Conservation (phyloP, 176 grass and related monocot genomes). For the Bolboschoenus planiculmis region DNA sequence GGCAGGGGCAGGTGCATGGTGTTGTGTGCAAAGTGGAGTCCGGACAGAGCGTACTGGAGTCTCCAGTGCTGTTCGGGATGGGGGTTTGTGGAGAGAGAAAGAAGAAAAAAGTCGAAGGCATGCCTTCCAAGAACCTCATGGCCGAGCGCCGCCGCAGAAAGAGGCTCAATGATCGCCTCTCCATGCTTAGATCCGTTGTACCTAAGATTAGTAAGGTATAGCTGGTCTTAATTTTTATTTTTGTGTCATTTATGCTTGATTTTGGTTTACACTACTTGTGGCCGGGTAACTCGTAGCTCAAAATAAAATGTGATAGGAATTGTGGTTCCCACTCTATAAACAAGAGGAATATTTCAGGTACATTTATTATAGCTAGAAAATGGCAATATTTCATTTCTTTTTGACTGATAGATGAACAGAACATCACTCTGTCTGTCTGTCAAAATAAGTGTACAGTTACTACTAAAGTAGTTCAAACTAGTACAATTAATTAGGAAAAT, state of each 20-base stretch:
- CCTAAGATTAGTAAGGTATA: slow-evolving; percentile 98
- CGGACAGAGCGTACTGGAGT: slow-evolving; percentile 32
- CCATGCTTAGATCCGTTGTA: slow-evolving; percentile 95
- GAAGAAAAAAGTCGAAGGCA: slow-evolving; percentile 91
- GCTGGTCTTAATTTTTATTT: background rate
- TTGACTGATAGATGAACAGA: background rate
- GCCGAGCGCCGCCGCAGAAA: slow-evolving; percentile 93
- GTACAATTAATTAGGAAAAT: background rate
- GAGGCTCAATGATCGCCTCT: slow-evolving; percentile 95
- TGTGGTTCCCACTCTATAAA: background rate
- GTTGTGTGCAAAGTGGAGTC: slow-evolving; percentile 75
- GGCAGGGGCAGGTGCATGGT: slow-evolving; percentile 26
- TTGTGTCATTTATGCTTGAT: background rate
- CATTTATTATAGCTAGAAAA: background rate
- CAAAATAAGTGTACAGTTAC: background rate
- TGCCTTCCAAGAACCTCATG: slow-evolving; percentile 99
- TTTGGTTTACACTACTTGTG: background rate
- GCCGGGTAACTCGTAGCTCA: background rate
- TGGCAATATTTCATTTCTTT: background rate
- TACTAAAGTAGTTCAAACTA: background rate
- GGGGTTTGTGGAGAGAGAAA: slow-evolving; percentile 36
- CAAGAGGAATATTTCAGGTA: background rate
- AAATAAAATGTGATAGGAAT: background rate
- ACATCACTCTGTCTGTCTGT: background rate
- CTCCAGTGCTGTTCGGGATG: slow-evolving; percentile 17